These are phyloP conservation scores for Pyrus hybrid DNA, from an alignment of 331 rosid species.

Conservation along the genomic window DNA sequence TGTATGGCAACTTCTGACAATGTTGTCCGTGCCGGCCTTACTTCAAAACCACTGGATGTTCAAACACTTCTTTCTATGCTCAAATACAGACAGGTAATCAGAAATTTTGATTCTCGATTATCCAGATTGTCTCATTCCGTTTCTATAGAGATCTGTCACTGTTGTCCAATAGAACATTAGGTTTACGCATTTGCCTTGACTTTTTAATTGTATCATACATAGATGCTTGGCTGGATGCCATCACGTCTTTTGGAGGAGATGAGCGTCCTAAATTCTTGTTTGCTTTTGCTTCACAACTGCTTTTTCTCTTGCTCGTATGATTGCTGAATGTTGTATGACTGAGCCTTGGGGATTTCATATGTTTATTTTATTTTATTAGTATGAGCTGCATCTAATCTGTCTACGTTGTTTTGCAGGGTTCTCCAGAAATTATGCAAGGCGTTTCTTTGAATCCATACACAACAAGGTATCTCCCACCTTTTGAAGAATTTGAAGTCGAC, in stretches of 20 bases:
- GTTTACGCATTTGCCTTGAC: neutral
- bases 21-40: constrained; percentile 39
- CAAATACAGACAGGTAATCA: constrained; percentile 30
- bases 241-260: too few species aligned
- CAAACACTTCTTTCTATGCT: constrained; percentile 37
- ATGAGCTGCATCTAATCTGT: neutral
- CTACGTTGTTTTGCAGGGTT: constrained; percentile 12
- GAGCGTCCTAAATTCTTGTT: neutral
- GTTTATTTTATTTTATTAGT: too few species aligned
- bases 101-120: neutral
- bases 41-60: constrained; percentile 28
- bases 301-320: neutral
- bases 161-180: neutral
- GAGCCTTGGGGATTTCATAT: neutral
- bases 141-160: neutral
- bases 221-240: neutral
- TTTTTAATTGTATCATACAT: neutral
- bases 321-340: neutral
- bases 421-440: constrained; percentile 23
- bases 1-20: constrained; percentile 44
- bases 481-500: constrained; percentile 23
- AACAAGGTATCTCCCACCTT: constrained; percentile 16
- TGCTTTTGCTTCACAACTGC: neutral
- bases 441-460: constrained; percentile 14
- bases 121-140: neutral